Evolutionary conservation across 148 eudicot species (phyloP), one percentile per base, ranked within the genome.

Genomic region (Nepenthes mirabilis): DNA sequence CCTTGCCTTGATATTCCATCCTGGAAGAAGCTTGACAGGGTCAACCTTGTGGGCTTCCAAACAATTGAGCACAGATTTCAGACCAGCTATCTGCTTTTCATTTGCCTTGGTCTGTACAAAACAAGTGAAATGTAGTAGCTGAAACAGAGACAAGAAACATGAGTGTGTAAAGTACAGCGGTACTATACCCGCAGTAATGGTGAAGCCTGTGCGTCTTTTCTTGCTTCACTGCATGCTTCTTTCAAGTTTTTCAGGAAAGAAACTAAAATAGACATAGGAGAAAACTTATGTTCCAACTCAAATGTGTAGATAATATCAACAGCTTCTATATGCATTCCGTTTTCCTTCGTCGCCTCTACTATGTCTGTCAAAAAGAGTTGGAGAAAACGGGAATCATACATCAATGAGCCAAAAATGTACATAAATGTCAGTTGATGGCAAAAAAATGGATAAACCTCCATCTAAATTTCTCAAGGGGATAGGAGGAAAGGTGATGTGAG

Each of bases 321-420:
- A 64, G 82, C 83, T 66, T 79, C 72, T 58, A 77, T 58, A 56
- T 73, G 79, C 74, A 68, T 68, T 64, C 72, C 65, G 33, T 65
- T 68, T 70, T 71, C 70, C 55, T 65, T 14, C 83, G 75, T 77
- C 62, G 47, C 34, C 55, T 77, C 79, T 56, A 83, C 54, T 68
- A 78, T 60, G 11, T 67, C 89, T 83, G 83, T 43, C 52, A 60
- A 34, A 64, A 35, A 60, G 11, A 62, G 1, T 47, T 36, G 34
- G 23, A 43, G 34, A 45, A 47, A n/a, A 14, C 40, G 40, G 49
- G 45, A 40, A 40, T 40, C 45, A 40, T 40, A 40, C 4, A 8
- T 5, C 13, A 49, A 12, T 11, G 13, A 5, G 52, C 52, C 6
- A 49, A 49, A 49, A 11, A 40, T 40, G 8, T 8, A 3, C 45